Evolutionary conservation across 768 basidiomycete genomes (phyloP).

Genomic region (Termitomyces sp.): DNA sequence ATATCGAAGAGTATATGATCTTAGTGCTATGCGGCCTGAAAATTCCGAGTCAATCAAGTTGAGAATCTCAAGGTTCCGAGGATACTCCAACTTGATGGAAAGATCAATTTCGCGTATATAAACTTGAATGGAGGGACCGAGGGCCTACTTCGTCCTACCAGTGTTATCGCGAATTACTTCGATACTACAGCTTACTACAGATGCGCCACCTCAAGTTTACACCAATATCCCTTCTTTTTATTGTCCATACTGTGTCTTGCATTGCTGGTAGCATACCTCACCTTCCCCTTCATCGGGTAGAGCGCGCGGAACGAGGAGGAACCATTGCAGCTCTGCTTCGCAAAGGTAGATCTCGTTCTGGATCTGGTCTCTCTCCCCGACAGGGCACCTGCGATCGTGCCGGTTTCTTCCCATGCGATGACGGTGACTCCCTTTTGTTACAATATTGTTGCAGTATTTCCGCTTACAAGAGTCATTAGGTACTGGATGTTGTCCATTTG

Average conservation of each 20-base stretch:
- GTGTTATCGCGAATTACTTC: too few species aligned
- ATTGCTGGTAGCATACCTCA: not conserved
- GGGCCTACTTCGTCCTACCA: too few species aligned
- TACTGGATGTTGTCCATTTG: not conserved
- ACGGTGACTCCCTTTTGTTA: conserved; percentile 3
- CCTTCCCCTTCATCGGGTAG: not conserved
- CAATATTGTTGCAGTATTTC: not conserved
- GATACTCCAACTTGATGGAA: too few species aligned
- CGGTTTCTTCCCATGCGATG: conserved; percentile 9
- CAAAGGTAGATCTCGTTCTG: not conserved
- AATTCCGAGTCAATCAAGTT: not conserved
- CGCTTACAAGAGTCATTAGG: not conserved
- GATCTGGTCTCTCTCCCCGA: conserved; percentile 1
- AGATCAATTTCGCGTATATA: not conserved
- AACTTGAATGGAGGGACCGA: too few species aligned
- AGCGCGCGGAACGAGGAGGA: not conserved
- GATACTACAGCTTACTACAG: too few species aligned
- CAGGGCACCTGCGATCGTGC: too few species aligned
- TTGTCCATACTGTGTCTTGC: not conserved
- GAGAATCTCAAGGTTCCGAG: too few species aligned
- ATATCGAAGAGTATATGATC: too few species aligned
- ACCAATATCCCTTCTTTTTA: not conserved
- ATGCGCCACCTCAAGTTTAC: not conserved
- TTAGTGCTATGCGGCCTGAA: not conserved
- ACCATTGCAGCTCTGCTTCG: conserved; percentile 9